Evolutionary conservation across 2,329 filamentous ascomycete species (phyloP).

Genomic region (Talaromyces sp.): DNA sequence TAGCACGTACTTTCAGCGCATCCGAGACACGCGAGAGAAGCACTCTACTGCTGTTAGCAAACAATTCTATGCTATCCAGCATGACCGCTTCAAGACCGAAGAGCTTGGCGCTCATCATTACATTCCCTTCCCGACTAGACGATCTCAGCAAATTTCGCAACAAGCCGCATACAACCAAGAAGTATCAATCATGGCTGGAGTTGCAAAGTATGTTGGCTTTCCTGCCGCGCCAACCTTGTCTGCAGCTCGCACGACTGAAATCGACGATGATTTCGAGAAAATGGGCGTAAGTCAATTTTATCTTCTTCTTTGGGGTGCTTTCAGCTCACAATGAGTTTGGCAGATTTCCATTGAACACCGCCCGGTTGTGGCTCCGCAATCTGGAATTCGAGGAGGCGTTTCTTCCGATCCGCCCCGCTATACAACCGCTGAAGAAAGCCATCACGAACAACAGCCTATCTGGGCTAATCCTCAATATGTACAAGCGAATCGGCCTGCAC

Average conservation of each 20-base stretch:
- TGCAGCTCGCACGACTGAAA: constrained; percentile 66
- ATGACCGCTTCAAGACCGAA: constrained; percentile 74
- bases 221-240: constrained; percentile 85
- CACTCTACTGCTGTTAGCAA: constrained; percentile 77
- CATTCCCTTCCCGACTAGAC: constrained; percentile 73
- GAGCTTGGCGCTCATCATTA: constrained; percentile 78
- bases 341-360: constrained; percentile 18
- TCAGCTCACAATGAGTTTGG: not conserved
- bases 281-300: constrained; percentile 68
- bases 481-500: constrained; percentile 32
- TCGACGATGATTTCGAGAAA: constrained; percentile 82
- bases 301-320: constrained; percentile 19
- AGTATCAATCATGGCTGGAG: constrained; percentile 82
- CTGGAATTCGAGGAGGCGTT: constrained; percentile 12
- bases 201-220: constrained; percentile 94
- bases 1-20: constrained; percentile 83
- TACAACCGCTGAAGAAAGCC: constrained; percentile 72
- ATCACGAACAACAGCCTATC: constrained; percentile 74
- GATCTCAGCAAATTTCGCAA: constrained; percentile 73
- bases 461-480: constrained; percentile 90
- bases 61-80: constrained; percentile 89
- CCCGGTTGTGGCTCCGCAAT: constrained; percentile 9
- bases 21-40: constrained; percentile 77
- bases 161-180: constrained; percentile 93
- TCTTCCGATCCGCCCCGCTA: constrained; percentile 29